Evolutionary conservation across 2,329 filamentous ascomycete genomes (phyloP), one percentile per base, ranked within the genome.

Genomic region (Exophiala mesophila): DNA sequence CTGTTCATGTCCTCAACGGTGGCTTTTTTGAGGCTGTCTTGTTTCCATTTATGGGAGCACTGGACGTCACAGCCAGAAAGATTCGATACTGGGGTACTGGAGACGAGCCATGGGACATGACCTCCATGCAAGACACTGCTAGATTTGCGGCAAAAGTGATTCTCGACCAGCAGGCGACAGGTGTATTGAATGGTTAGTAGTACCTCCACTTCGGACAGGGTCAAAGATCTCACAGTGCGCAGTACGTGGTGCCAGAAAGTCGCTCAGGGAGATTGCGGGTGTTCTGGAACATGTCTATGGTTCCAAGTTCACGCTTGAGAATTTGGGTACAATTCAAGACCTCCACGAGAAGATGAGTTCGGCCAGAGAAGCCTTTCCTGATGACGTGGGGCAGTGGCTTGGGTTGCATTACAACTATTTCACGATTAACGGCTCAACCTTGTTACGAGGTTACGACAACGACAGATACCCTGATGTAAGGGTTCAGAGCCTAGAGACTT

Each of bases 1-100:
- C 59, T 9, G 65, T 69, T 0, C 65, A 69, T 41, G 50, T 71
- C 12, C 49, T 70, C 13, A 60, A 60, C 30, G 68, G 61, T 6
- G 61, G 33, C 5, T 64, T 67, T 39, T 62, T 63, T 53, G 63
- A 67, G 10, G 45, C 56, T 1, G 42, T 63, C 12, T 59, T 58
- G n/a, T 57, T 52, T 28, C 43, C 51, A 0, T 56, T 56, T 8
- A 59, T 59, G 24, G 39, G 38, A 8, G 44, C 53, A 9, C 43
- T 47, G 8, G 57, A 65, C 35, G 37, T 49, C 5, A 33, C 53
- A 18, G 52, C 50, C 8, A 44, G 54, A 2, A 58, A 43, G 2
- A 53, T 65, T 16, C 45, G 45, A 13, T 64, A 57, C 41, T 69
- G 61, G 60, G 65, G 65, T 1, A 55, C 53, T 4, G 63, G 65